Evolutionary conservation across 768 basidiomycete species (phyloP), one percentile per base, ranked within the genome.

Genomic region (Dendrothele bispora): DNA sequence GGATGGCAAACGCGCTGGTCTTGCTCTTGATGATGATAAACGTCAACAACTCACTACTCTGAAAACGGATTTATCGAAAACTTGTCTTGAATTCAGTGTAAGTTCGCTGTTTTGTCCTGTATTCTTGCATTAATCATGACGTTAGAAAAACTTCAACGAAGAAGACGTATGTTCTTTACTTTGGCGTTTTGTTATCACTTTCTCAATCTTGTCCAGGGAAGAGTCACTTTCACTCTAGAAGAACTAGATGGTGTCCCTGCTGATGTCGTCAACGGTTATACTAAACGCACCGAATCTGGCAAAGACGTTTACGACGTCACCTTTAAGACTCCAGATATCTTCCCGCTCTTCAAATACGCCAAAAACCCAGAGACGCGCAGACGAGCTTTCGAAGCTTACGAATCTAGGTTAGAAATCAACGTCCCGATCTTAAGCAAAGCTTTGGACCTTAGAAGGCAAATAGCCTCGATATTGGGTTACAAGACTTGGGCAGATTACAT

Each of bases 141-240:
- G 34, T 4, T 44, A 88, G 84, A 89, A 86, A 84, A 90, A 91
- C 68, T 91, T 86, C 69, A 92, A 92, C 56, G 91, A 95, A 64
- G 91, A 94, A 61, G 83, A 87, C 36, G 88, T 86, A 53, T 48
- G 71, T 53, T 17, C 4, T 15, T 27, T 18, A 18, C 25, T 22
- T 11, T 10, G 15, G 22, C 28, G 40, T 10, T 18, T 10, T 51
- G 18, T 24, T 7, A n/a, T 5, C 27, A 20, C 30, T 41, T 7
- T 30, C 44, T 29, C 32, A 58, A 18, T 18, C 32, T 39, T 17
- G 1, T 26, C 15, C 48, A 90, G 87, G 82, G 77, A 20, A 64
- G 68, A 22, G 70, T 90, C 39, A 69, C 74, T 4, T 89, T 91
- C 57, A 88, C 84, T 0, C 67, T 66, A 24, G 81, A 88, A 53